Evolutionary conservation across 352 stramenopile species (phyloP).

Genomic region (Phytophthora melonis): DNA sequence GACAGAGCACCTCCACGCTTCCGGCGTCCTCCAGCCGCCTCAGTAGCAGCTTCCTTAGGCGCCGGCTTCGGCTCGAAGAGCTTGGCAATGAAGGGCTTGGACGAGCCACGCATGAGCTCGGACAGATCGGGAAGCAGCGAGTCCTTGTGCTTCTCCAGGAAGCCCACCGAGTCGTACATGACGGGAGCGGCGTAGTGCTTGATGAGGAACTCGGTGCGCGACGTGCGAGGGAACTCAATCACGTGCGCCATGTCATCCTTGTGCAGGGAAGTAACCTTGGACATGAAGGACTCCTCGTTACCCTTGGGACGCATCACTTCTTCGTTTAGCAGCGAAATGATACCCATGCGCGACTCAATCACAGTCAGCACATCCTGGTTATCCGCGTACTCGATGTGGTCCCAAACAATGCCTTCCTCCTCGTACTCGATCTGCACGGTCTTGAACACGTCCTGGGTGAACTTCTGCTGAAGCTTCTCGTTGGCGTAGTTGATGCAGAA

Average conservation of each 20-base stretch:
- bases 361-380: conserved; percentile 91
- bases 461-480: conserved; percentile 94
- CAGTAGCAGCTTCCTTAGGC: conserved; percentile 47
- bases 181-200: conserved; percentile 96
- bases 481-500: conserved; percentile 95
- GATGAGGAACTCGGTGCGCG: conserved; percentile 93
- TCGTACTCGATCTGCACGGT: conserved; percentile 96
- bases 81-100: conserved; percentile 73
- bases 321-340: conserved; percentile 92
- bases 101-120: conserved; percentile 84
- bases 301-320: conserved; percentile 91
- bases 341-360: conserved; percentile 89
- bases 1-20: conserved; percentile 70
- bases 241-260: conserved; percentile 87
- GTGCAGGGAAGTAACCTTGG: conserved; percentile 83
- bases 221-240: conserved; percentile 87
- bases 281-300: conserved; percentile 88
- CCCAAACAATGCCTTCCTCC: conserved; percentile 93
- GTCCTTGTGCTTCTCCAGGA: conserved; percentile 98
- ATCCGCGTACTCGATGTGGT: conserved; percentile 92
- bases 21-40: conserved; percentile 46
- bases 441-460: conserved; percentile 93
- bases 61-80: conserved; percentile 78
- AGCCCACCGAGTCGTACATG: conserved; percentile 93
- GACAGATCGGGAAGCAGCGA: conserved; percentile 95